These are phyloP conservation scores for Colletotrichum cuscutae DNA, from an alignment of 2,329 filamentous ascomycete species.

Conservation along the genomic window DNA sequence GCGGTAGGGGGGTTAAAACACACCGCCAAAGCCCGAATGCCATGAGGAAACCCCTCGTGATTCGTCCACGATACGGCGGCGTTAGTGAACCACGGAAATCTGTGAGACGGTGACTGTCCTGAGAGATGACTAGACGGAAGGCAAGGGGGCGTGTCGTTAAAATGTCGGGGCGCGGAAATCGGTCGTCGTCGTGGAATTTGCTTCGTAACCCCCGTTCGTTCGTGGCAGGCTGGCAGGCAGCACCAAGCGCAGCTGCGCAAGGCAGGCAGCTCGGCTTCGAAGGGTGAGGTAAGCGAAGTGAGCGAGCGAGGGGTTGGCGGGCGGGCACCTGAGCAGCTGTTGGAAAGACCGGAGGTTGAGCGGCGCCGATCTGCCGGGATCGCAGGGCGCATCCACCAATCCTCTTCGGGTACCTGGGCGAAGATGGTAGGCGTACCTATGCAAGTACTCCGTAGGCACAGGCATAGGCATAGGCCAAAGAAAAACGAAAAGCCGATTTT, in stretches of 20 bases:
- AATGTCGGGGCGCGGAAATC: slow-evolving; percentile 10
- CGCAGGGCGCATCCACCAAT: slow-evolving; percentile 12
- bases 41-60: neutral
- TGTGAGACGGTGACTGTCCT: neutral
- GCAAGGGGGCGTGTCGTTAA: slow-evolving; percentile 20
- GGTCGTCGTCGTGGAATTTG: neutral
- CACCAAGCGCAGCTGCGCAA: neutral
- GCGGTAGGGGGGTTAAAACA: slow-evolving; percentile 16
- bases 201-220: neutral
- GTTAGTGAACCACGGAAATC: neutral
- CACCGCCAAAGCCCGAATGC: slow-evolving; percentile 33
- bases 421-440: neutral
- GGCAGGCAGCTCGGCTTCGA: neutral
- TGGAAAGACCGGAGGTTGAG: slow-evolving; percentile 12
- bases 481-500: neutral
- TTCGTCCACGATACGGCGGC: slow-evolving; percentile 24
- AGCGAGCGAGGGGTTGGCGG: neutral
- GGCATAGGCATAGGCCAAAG: too few relatives aligned
- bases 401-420: slow-evolving; percentile 4
- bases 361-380: slow-evolving; percentile 33
- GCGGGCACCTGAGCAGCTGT: too few relatives aligned
- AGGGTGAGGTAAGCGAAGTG: slow-evolving; percentile 22
- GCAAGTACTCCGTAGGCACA: too few relatives aligned
- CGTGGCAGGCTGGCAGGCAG: neutral
- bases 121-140: neutral